A percentile compares a stretch with the other conserved stretches of the same genome.
phyloP scores from a whole-genome alignment of 1,139 yeast genomes.

The Yamadazyma jaroonii region DNA sequence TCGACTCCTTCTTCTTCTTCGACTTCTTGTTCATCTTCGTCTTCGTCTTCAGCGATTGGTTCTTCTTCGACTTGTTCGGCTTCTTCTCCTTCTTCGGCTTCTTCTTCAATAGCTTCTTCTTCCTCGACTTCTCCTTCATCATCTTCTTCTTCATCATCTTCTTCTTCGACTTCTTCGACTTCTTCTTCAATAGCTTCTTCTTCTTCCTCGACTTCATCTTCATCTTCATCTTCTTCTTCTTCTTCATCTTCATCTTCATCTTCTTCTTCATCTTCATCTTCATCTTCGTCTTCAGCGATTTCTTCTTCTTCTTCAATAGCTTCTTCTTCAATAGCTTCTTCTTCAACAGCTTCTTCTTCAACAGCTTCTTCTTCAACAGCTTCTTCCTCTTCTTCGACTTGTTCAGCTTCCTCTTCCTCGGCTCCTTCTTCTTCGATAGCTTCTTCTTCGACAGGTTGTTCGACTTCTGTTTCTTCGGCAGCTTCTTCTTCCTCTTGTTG shows the following conservation, averaged over 20 bases:
- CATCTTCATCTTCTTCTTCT: background rate
- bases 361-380: slow-evolving; percentile 5
- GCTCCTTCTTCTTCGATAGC: slow-evolving; percentile 6
- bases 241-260: background rate
- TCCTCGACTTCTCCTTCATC: background rate
- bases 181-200: slow-evolving; percentile 3
- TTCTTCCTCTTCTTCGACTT: slow-evolving; percentile 5
- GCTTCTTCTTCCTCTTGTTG: background rate
- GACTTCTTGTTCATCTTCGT: background rate
- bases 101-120: slow-evolving; percentile 4
- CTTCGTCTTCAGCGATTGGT: background rate
- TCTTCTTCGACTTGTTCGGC: background rate
- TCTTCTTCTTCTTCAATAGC: slow-evolving; percentile 6
- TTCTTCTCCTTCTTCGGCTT: background rate
- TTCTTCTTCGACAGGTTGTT: slow-evolving; percentile 1
- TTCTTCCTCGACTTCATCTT: background rate
- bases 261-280: background rate
- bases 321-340: slow-evolving; percentile 3
- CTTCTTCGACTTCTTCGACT: background rate
- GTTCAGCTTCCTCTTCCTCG: background rate
- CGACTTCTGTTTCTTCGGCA: background rate
- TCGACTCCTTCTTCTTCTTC: background rate
- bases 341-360: slow-evolving; percentile 6
- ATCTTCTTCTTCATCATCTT: background rate
- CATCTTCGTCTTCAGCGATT: background rate